Percentiles rank a stretch among this genome's conserved stretches.
Conservation (phyloP, 2,329 filamentous ascomycete species). For the Arthrobotrys sphaeroides region DNA sequence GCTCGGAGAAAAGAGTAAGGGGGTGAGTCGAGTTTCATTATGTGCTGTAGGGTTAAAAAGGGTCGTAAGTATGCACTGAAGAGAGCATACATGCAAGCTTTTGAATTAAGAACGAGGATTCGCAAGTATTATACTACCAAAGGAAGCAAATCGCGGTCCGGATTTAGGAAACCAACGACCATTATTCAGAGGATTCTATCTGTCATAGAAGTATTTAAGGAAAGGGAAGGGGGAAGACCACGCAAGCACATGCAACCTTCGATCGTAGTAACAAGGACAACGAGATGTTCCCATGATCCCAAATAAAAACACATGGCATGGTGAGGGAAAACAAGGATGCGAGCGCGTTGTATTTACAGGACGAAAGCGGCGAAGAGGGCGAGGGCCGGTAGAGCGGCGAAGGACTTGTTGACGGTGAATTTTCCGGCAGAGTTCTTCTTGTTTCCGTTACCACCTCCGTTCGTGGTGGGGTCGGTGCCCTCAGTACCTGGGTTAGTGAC, state of each 20-base stretch:
- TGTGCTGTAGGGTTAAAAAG: background rate
- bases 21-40: conserved; percentile 13
- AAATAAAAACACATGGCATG: conserved; percentile 55
- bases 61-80: background rate
- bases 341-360: conserved; percentile 48
- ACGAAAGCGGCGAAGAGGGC: conserved; percentile 61
- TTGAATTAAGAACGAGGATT: conserved; percentile 12
- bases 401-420: conserved; percentile 51
- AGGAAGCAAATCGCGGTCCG: conserved; percentile 4
- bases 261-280: conserved; percentile 26
- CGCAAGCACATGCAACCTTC: conserved; percentile 46
- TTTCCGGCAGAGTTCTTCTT: conserved; percentile 61
- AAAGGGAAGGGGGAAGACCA: conserved; percentile 35
- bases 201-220: conserved; percentile 41
- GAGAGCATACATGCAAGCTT: conserved; percentile 35
- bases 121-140: conserved; percentile 12
- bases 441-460: conserved; percentile 58
- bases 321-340: conserved; percentile 46
- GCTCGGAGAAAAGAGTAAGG: conserved; percentile 1
- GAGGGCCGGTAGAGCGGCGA: conserved; percentile 59
- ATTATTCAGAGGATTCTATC: conserved; percentile 45
- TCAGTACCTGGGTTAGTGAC: conserved; percentile 50
- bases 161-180: conserved; percentile 3
- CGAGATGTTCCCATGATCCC: conserved; percentile 46
- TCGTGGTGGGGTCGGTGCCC: conserved; percentile 49